A percentile compares a stretch with the other conserved stretches of the same genome.
These are phyloP conservation scores for Mortierella sp. DNA, from an alignment of 371 early-diverging fungal species.

Conservation along the genomic window DNA sequence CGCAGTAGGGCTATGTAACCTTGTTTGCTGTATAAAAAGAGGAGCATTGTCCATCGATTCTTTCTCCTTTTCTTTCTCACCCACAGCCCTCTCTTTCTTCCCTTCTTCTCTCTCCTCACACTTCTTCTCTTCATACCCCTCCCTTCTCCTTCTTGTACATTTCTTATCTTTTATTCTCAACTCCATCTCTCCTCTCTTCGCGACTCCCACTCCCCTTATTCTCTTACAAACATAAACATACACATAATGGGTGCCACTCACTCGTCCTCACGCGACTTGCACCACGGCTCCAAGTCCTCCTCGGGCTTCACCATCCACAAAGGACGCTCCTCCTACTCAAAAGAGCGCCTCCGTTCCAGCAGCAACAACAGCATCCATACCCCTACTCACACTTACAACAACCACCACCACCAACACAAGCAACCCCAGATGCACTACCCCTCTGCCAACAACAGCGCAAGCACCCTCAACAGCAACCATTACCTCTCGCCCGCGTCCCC, in stretches of 20 bases:
- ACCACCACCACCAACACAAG: not conserved
- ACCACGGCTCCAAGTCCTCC: constrained; percentile 5
- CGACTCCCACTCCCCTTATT: not conserved
- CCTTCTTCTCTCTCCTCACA: not conserved
- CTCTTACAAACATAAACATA: not conserved
- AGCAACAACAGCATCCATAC: constrained; percentile 2
- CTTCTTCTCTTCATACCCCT: not conserved
- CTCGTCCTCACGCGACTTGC: constrained; percentile 28
- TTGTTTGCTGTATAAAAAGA: constrained; percentile 1
- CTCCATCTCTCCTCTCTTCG: not conserved
- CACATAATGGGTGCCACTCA: constrained; percentile 39
- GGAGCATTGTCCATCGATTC: not conserved
- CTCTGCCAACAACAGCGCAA: constrained; percentile 13
- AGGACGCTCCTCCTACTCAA: constrained; percentile 29
- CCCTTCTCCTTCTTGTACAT: not conserved
- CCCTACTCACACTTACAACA: not conserved
- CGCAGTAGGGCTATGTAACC: not conserved
- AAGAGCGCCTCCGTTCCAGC: constrained; percentile 23
- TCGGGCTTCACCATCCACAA: constrained; percentile 20
- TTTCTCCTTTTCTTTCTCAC: not conserved
- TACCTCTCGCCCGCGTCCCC: not conserved
- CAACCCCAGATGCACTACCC: constrained; percentile 15
- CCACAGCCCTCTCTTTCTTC: not conserved
- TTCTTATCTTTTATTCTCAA: not conserved
- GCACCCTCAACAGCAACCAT: constrained; percentile 3